Evolutionary conservation across 345 rosid species (phyloP).

Genomic region (Bruguiera parviflora): DNA sequence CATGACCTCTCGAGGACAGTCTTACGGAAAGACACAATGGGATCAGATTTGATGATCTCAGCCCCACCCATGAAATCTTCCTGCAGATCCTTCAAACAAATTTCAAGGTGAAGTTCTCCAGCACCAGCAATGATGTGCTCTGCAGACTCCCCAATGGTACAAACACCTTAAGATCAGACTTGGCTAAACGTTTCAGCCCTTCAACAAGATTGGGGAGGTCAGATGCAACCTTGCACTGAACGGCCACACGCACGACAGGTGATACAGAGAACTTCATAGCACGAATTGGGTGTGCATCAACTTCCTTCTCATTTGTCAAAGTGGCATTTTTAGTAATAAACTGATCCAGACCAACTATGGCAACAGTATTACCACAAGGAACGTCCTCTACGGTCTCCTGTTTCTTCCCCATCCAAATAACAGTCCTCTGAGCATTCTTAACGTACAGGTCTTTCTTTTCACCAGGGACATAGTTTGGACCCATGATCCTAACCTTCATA

Average conservation of each 20-base stretch:
- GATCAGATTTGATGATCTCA: conserved; percentile 64
- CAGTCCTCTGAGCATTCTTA: conserved; percentile 72
- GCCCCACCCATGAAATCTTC: conserved; percentile 92
- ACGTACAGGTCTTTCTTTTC: conserved; percentile 71
- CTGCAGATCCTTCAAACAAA: conserved; percentile 73
- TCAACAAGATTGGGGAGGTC: conserved; percentile 92
- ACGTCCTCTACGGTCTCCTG: conserved; percentile 89
- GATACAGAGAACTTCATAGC: conserved; percentile 92
- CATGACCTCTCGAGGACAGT: conserved; percentile 58
- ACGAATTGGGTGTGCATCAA: conserved; percentile 83
- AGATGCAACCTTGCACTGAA: conserved; percentile 82
- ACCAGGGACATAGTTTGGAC: conserved; percentile 79
- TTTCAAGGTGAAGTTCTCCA: conserved; percentile 76
- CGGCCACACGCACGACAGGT: conserved; percentile 86
- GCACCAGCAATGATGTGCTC: conserved; percentile 89
- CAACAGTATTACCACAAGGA: conserved; percentile 86
- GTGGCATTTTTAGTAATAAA: conserved; percentile 79
- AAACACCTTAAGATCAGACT: conserved; percentile 91
- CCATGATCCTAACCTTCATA: conserved; percentile 82
- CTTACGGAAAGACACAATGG: conserved; percentile 80
- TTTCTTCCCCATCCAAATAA: conserved; percentile 88
- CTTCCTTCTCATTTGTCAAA: conserved; percentile 74
- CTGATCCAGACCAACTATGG: conserved; percentile 79
- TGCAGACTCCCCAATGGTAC: conserved; percentile 72
- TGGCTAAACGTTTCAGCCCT: conserved; percentile 74